Evolutionary conservation across 2,329 filamentous ascomycete genomes (phyloP).

Genomic region (Seiridium unicorne): DNA sequence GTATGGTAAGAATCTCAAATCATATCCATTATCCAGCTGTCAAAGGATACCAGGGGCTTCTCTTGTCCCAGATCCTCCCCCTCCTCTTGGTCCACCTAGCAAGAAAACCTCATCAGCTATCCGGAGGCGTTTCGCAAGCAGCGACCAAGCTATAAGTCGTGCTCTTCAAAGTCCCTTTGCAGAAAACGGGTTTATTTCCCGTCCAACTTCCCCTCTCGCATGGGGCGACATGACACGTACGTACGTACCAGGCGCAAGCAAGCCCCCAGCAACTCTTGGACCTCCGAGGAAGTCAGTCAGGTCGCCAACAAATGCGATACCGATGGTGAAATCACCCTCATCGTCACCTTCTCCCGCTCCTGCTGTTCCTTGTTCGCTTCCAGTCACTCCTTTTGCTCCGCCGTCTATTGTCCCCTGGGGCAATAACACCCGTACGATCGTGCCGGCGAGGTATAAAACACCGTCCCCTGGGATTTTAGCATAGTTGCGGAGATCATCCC

Average conservation of each 20-base stretch:
- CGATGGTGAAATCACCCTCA: background rate
- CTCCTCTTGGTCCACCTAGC: too few relatives aligned
- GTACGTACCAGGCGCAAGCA: background rate
- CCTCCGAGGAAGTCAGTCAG: background rate
- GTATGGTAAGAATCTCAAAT: too few relatives aligned
- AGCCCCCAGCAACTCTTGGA: background rate
- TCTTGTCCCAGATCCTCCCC: too few relatives aligned
- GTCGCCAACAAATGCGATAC: background rate
- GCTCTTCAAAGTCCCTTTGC: too few relatives aligned
- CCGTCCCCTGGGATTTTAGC: background rate
- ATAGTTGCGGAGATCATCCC: background rate
- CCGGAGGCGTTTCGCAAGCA: too few relatives aligned
- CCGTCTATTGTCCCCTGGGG: background rate
- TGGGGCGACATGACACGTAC: background rate
- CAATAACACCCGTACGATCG: background rate
- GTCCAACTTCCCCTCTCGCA: background rate
- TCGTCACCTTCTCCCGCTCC: background rate
- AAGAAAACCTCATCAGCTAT: too few relatives aligned
- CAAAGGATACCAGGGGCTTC: too few relatives aligned
- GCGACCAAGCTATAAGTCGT: too few relatives aligned
- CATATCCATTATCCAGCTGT: too few relatives aligned
- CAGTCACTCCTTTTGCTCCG: background rate
- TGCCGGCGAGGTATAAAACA: background rate
- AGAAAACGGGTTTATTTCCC: background rate
- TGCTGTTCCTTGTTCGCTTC: background rate